phyloP scores from a whole-genome alignment of 164 flowering plant species.

The Echeveria elegans region DNA sequence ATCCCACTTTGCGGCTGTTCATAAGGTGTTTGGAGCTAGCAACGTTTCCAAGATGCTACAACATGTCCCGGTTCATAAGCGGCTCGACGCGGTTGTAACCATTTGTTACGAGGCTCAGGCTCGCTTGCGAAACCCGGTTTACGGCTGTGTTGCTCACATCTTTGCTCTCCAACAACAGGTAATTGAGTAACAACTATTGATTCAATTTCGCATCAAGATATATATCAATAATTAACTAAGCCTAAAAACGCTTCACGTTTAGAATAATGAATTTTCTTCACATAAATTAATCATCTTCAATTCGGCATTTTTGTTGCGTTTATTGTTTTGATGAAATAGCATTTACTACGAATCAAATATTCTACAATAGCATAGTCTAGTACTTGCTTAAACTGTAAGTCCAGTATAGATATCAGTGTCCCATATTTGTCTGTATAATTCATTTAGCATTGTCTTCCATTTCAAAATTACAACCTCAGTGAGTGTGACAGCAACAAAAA shows the following conservation, averaged over 20 bases:
- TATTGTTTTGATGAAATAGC: too few species aligned
- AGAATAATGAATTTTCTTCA: too few species aligned
- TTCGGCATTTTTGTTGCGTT: background rate
- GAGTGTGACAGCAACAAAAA: background rate
- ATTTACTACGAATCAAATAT: background rate
- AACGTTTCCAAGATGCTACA: conserved; percentile 81
- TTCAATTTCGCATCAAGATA: too few species aligned
- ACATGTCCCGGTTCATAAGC: conserved; percentile 60
- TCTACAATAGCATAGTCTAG: background rate
- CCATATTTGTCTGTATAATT: background rate
- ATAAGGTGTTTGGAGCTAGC: conserved; percentile 95
- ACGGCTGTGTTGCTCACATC: conserved; percentile 86
- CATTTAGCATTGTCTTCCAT: background rate
- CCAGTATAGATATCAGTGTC: background rate
- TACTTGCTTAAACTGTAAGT: background rate
- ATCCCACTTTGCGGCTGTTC: conserved; percentile 88
- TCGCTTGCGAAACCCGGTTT: conserved; percentile 78
- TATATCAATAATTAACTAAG: too few species aligned
- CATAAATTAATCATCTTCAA: too few species aligned
- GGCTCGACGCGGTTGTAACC: conserved; percentile 84
- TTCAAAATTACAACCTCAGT: background rate
- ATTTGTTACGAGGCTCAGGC: conserved; percentile 93
- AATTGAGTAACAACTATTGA: background rate
- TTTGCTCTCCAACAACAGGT: conserved; percentile 95
- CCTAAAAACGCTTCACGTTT: too few species aligned